Conservation (phyloP, 106 monocot genomes). For the Apostasia ramifera region DNA sequence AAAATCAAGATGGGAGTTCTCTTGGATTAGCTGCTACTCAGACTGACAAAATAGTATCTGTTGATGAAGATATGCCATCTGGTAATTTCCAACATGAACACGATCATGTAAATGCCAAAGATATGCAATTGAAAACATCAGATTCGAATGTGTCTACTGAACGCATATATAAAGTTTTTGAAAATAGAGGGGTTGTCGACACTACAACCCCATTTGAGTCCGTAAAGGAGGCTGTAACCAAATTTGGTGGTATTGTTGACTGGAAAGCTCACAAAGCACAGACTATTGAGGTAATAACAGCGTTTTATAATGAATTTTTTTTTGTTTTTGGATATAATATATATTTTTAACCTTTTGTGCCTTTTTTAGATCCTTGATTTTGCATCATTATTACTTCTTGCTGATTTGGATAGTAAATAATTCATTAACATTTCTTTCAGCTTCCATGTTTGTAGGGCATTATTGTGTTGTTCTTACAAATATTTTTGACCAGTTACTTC, state of each 20-base stretch:
- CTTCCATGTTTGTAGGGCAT: too few relatives aligned
- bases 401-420: too few relatives aligned
- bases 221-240: constrained; percentile 53
- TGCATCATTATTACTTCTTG: too few relatives aligned
- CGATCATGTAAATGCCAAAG: constrained; percentile 8
- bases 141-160: constrained; percentile 12
- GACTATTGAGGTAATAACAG: constrained; percentile 37
- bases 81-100: not conserved
- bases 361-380: too few relatives aligned
- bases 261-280: constrained; percentile 62
- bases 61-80: not conserved
- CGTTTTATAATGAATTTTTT: not conserved
- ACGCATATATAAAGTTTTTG: constrained; percentile 6
- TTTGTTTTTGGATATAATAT: too few relatives aligned
- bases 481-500: too few relatives aligned
- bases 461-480: too few relatives aligned
- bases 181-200: constrained; percentile 36
- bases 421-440: too few relatives aligned
- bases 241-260: constrained; percentile 58
- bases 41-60: not conserved
- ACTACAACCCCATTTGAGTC: constrained; percentile 66
- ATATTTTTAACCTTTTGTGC: too few relatives aligned
- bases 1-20: not conserved
- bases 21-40: not conserved
- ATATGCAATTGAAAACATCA: constrained; percentile 5